Evolutionary conservation across 805 yeast species (phyloP), one percentile per base, ranked within the genome.

Genomic region (Yarrowia yakushimensis): DNA sequence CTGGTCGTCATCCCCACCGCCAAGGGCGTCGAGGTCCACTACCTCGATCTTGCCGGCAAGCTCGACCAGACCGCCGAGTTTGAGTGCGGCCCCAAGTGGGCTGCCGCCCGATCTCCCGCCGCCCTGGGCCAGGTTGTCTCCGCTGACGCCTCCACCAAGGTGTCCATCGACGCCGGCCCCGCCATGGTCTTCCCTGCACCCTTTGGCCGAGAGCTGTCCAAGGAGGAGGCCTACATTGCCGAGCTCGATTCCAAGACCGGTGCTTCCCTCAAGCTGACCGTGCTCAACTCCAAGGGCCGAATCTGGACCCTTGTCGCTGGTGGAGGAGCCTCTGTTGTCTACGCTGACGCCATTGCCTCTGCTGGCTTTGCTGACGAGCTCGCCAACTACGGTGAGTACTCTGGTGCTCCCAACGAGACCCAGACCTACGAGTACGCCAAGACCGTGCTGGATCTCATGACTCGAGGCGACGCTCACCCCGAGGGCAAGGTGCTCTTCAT

Each of bases 161-260:
- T 63, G 62, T 68, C 69, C 46, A 68, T 78, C 48, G 81, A 78
- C 64, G 78, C 77, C 62, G 81, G 81, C 31, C 81, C 81, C 37
- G 77, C 81, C 64, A 78, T 77, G 81, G 78, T 71, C 60, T 77
- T 78, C 76, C 81, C 81, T 17, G 81, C 81, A 11, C 81, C 81
- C 2, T 77, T 77, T 65, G 81, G 81, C 43, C 78, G 81, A 33
- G 81, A 78, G 63, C 67, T 77, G 68, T 66, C 78, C 64, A 69
- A 74, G 55, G 81, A 78, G 68, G 81, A 77, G 71, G 78, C 79
- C 23, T 78, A 77, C 69, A 78, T 77, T 65, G 80, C 81, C 60
- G 81, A 78, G 68, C 76, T 77, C 31, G 81, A 77, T 67, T 74
- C 81, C 65, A 77, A 77, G 75, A 77, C 81, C 43, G 81, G 81